Evolutionary conservation across 1,284 basidiomycete genomes (phyloP).

Genomic region (Cystodermella granulosa): DNA sequence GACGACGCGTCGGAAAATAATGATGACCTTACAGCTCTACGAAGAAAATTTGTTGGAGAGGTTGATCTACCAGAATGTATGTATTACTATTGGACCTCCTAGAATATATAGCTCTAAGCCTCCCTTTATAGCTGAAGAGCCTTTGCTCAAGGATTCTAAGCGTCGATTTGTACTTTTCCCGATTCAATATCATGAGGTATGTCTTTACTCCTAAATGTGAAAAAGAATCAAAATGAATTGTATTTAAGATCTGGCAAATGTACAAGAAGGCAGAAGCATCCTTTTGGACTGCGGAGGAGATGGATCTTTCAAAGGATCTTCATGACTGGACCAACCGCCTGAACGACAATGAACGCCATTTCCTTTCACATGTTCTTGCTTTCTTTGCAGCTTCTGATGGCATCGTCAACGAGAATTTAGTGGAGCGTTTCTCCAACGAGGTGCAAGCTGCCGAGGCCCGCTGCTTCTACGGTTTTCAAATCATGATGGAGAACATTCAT

Average conservation of each 20-base stretch:
- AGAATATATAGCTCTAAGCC: background rate
- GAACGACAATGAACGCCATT: conserved; percentile 88
- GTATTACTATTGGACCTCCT: conserved; percentile 24
- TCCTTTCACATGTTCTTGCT: conserved; percentile 93
- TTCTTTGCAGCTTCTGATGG: conserved; percentile 96
- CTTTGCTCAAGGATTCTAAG: conserved; percentile 71
- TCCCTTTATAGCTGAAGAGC: conserved; percentile 61
- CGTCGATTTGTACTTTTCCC: conserved; percentile 88
- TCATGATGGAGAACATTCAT: conserved; percentile 98
- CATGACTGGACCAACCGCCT: conserved; percentile 89
- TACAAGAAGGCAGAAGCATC: conserved; percentile 90
- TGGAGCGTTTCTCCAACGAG: conserved; percentile 91
- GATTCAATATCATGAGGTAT: conserved; percentile 88
- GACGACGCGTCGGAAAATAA: conserved; percentile 16
- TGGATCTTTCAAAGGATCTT: conserved; percentile 88
- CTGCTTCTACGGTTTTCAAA: conserved; percentile 98
- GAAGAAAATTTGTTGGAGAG: conserved; percentile 55
- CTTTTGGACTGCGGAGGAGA: conserved; percentile 98
- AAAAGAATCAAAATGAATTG: conserved; percentile 23
- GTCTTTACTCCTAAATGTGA: conserved; percentile 2
- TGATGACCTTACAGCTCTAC: conserved; percentile 24
- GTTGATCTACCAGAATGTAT: conserved; percentile 58
- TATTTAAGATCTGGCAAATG: conserved; percentile 82
- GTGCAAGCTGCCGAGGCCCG: conserved; percentile 93
- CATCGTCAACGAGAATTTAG: conserved; percentile 95